Conservation (phyloP, 2,329 filamentous ascomycete species). For the Neofusicoccum parvum region DNA sequence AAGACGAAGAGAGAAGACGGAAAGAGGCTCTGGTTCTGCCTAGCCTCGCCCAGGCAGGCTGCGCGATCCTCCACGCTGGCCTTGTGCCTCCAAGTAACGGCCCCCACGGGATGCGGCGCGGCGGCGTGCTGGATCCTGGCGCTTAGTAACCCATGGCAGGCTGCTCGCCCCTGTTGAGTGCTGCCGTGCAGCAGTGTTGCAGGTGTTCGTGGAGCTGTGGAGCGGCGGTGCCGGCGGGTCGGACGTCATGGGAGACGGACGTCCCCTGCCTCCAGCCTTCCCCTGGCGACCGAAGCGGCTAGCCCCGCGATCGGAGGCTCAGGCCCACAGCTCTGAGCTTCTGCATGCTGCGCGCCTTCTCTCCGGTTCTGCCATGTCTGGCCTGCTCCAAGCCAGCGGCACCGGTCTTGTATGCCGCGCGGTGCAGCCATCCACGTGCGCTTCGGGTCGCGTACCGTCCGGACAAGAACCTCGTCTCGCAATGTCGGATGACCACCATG, state of each 20-base stretch:
- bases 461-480: not conserved
- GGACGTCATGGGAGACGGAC: not conserved
- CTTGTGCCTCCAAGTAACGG: not conserved
- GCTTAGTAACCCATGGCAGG: constrained; percentile 5
- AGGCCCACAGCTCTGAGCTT: not conserved
- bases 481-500: not conserved
- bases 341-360: not conserved
- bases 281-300: constrained; percentile 11
- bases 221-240: too few species aligned
- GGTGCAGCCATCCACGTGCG: not conserved
- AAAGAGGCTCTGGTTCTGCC: not conserved
- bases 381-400: not conserved
- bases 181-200: not conserved
- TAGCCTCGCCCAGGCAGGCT: not conserved
- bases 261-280: not conserved
- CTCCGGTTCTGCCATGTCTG: not conserved
- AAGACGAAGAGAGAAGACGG: not conserved
- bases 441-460: not conserved
- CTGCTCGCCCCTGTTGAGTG: not conserved
- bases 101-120: not conserved
- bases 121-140: not conserved
- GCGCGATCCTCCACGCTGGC: not conserved
- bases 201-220: not conserved
- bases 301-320: constrained; percentile 9
- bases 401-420: too few species aligned